phyloP scores from a whole-genome alignment of 305 asterid species.

The Rubia peregrina region DNA sequence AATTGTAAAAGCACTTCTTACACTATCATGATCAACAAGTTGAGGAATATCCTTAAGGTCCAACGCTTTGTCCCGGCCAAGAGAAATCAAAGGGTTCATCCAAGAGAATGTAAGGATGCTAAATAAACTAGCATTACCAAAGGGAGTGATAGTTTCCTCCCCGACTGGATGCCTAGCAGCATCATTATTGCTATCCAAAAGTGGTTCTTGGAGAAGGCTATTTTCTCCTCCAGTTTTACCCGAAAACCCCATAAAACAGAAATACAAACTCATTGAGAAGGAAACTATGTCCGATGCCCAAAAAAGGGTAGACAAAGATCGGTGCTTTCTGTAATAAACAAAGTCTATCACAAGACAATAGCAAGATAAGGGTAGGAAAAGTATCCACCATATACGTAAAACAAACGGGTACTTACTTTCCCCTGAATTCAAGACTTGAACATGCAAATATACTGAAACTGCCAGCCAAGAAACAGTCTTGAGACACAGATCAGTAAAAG shows the following conservation, averaged over 20 bases:
- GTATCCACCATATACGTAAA: constrained; percentile 66
- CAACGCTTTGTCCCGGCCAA: constrained; percentile 51
- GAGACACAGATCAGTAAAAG: constrained; percentile 40
- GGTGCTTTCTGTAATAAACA: constrained; percentile 32
- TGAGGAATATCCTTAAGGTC: constrained; percentile 95
- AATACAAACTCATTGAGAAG: constrained; percentile 33
- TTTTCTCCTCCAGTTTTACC: constrained; percentile 30
- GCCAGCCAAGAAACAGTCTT: constrained; percentile 54
- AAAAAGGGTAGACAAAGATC: constrained; percentile 30
- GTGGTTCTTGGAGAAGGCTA: constrained; percentile 47
- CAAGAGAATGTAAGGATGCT: constrained; percentile 69
- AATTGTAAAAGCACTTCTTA: constrained; percentile 50
- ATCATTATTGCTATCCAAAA: constrained; percentile 41
- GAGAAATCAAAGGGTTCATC: constrained; percentile 59
- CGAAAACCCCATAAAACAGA: constrained; percentile 46
- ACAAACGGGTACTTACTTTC: constrained; percentile 46
- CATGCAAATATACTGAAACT: constrained; percentile 41
- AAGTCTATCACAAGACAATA: constrained; percentile 53
- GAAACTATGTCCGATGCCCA: constrained; percentile 61
- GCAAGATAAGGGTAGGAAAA: constrained; percentile 51
- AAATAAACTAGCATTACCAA: constrained; percentile 43
- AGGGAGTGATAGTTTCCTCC: constrained; percentile 71
- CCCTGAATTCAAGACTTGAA: constrained; percentile 30
- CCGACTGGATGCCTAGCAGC: constrained; percentile 29
- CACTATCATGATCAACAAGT: constrained; percentile 46